phyloP scores from a whole-genome alignment of 2,329 filamentous ascomycete genomes.

The Penicillium sp. region DNA sequence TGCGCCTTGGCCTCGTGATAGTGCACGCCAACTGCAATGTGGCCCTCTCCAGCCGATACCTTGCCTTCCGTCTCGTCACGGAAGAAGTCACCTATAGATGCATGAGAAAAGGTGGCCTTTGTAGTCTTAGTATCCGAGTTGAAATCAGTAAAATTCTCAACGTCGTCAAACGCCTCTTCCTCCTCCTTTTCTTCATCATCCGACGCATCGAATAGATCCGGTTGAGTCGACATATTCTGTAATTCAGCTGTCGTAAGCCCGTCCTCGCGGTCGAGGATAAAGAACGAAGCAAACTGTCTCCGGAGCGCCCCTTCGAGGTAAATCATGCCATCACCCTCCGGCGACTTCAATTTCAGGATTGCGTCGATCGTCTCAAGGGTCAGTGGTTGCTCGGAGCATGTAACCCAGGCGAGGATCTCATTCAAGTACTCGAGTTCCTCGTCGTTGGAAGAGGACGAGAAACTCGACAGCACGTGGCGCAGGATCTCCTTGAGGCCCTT shows the following conservation, averaged over 20 bases:
- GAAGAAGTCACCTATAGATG: conserved; percentile 32
- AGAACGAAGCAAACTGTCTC: conserved; percentile 54
- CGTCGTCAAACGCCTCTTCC: conserved; percentile 18
- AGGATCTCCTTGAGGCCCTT: conserved; percentile 51
- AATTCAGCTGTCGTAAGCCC: conserved; percentile 31
- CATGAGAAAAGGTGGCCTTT: conserved; percentile 28
- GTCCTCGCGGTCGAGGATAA: conserved; percentile 52
- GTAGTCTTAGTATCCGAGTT: conserved; percentile 27
- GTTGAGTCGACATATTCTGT: conserved; percentile 9
- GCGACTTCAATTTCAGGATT: conserved; percentile 50
- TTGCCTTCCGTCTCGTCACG: conserved; percentile 21
- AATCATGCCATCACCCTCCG: conserved; percentile 41
- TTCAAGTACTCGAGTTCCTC: conserved; percentile 52
- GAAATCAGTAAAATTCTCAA: conserved; percentile 20
- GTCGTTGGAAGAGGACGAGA: conserved; percentile 34
- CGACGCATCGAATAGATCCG: conserved; percentile 1
- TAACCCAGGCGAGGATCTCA: conserved; percentile 54
- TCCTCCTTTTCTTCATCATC: conserved; percentile 20
- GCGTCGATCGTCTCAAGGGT: conserved; percentile 53
- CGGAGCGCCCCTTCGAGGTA: conserved; percentile 49
- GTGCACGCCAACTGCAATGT: conserved; percentile 25
- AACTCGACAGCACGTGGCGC: conserved; percentile 46
- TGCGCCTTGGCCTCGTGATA: conserved; percentile 20
- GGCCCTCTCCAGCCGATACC: conserved; percentile 18
- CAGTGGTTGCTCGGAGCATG: conserved; percentile 51